Conservation (phyloP, 495 filamentous ascomycete genomes). For the Penicillium soppii region DNA sequence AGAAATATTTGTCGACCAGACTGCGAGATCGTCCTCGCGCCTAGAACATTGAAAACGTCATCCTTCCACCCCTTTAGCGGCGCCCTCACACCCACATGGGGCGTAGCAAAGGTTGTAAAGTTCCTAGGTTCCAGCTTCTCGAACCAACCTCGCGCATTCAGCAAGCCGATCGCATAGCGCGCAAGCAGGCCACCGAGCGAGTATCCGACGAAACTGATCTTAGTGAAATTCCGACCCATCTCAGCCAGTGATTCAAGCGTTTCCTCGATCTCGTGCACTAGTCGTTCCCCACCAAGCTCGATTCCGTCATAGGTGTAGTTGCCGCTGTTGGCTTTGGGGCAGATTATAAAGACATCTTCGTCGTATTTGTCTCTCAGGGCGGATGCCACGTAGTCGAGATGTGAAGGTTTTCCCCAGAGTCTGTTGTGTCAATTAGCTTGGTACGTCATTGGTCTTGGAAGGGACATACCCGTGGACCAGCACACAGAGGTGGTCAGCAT, state of each 20-base stretch:
- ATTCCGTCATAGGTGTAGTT: conserved; percentile 93
- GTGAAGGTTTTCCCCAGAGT: conserved; percentile 88
- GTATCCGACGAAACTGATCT: conserved; percentile 86
- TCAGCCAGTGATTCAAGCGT: conserved; percentile 63
- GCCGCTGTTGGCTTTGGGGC: conserved; percentile 76
- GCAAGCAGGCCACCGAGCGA: conserved; percentile 85
- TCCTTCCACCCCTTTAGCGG: conserved; percentile 67
- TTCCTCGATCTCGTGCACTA: conserved; percentile 85
- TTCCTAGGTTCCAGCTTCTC: conserved; percentile 81
- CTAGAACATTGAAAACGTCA: conserved; percentile 77
- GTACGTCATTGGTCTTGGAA: conserved; percentile 10
- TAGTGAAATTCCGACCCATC: conserved; percentile 68
- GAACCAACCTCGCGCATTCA: conserved; percentile 76
- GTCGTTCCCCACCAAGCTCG: conserved; percentile 84
- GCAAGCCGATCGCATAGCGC: conserved; percentile 81
- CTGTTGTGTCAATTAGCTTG: conserved; percentile 37
- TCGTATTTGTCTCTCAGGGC: conserved; percentile 64
- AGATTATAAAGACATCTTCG: conserved; percentile 68
- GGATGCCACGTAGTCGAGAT: conserved; percentile 70
- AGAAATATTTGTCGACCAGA: conserved; percentile 87
- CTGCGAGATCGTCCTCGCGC: conserved; percentile 69
- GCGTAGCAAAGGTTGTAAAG: conserved; percentile 89
- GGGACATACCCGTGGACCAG: conserved; percentile 83
- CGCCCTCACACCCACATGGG: conserved; percentile 82
- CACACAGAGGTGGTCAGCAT: conserved; percentile 79